Conservation (phyloP, 129 eudicot genomes). For the Ambrosia trifida region DNA sequence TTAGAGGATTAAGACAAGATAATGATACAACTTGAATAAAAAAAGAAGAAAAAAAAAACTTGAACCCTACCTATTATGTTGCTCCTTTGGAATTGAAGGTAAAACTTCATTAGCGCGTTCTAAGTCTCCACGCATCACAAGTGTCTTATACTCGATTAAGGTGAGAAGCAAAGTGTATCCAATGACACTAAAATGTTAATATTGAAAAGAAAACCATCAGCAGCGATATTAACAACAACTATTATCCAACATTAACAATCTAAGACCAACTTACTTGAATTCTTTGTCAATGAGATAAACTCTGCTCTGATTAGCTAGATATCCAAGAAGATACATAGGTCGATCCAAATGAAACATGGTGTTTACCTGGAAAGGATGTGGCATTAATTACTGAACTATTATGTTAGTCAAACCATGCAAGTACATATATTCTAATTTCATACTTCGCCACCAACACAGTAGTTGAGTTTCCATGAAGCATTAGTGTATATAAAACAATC, state of each 20-base stretch:
- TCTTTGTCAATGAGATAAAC: slow-evolving; percentile 96
- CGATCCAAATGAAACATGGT: slow-evolving; percentile 99
- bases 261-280: slow-evolving; percentile 67
- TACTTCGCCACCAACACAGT: slow-evolving; percentile 99
- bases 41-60: background rate
- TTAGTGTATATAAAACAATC: slow-evolving; percentile 95
- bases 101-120: slow-evolving; percentile 80
- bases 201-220: background rate
- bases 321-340: slow-evolving; percentile 96
- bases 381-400: background rate
- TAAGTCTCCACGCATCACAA: slow-evolving; percentile 97
- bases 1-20: background rate
- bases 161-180: slow-evolving; percentile 93
- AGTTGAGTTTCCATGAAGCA: slow-evolving; percentile 95
- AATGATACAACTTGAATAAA: background rate
- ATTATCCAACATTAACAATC: slow-evolving; percentile 8
- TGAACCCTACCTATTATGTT: slow-evolving; percentile 65
- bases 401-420: background rate
- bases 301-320: slow-evolving; percentile 92
- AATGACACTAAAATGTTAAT: slow-evolving; percentile 57
- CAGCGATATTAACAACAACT: background rate
- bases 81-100: slow-evolving; percentile 88
- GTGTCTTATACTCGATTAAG: slow-evolving; percentile 97
- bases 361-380: slow-evolving; percentile 61
- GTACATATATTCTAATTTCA: background rate